Base-by-base conservation (phyloP, 2,329 filamentous ascomycete species). In the Rhexocercosporidium sp. region DNA sequence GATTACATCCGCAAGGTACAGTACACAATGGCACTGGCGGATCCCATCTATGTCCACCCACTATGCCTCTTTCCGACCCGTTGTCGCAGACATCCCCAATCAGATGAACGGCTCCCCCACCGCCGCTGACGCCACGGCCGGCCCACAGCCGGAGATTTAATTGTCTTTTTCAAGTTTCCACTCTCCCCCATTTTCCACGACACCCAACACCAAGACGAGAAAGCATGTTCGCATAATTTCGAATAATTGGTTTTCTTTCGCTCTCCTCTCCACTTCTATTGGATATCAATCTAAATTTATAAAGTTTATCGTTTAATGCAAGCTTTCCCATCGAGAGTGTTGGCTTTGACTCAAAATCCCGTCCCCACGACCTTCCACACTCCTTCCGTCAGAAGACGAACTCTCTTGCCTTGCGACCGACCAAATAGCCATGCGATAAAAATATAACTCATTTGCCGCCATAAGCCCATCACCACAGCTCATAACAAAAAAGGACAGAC, bases 321-420 rank as follows among this genome's bases (percentile, higher is more conserved):
- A 57, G 53, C 31, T 22, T 37, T 56, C 14, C 31, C 31, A 56
- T 37, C 31, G 41, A 57, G 9, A 9, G 54, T 41, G 34, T 57
- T 57, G 34, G 20, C n/a, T 57, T 41, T 57, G 34, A 57, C 54
- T 57, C 54, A 22, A 31, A 20, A 39, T 29, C 34, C 54, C 31
- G 22, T 51, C 25, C 54, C n/a, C 29, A 31, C 53, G 31, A 59
- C 37, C 29, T 59, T n/a, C 18, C 34, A 59, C 25, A 59, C 56
- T 46, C n/a, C 25, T 46, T n/a, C 31, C 39, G 56, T 60, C 57
- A 16, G 57, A 60, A 60, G 57, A 60, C 39, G 47, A 31, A 60
- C 57, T 34, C 37, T 47, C 39, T 47, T 47, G n/a, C 16, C 7
- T 47, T 11, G 3, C 44, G 7, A 2, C 44, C n/a, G 16, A 22